These are phyloP conservation scores for Capronia coronata DNA, from an alignment of 2,329 filamentous ascomycete species.

Conservation along the genomic window DNA sequence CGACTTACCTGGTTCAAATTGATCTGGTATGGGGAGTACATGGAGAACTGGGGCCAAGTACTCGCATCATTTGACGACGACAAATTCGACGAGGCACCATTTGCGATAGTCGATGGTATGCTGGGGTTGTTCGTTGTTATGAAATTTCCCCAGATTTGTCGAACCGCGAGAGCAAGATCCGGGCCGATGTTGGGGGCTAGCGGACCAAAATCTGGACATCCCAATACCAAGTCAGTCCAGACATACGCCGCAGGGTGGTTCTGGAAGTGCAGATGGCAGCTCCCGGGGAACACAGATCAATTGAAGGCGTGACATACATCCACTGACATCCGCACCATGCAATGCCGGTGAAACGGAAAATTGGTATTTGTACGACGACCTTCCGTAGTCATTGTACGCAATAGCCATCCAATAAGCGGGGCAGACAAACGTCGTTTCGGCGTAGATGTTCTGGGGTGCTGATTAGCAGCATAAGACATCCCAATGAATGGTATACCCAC, in stretches of 20 bases:
- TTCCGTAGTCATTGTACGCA: conserved; percentile 47
- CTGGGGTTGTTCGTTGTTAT: conserved; percentile 39
- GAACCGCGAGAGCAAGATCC: conserved; percentile 38
- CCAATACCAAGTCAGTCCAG: background rate
- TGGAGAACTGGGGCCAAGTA: conserved; percentile 36
- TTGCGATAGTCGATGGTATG: conserved; percentile 33
- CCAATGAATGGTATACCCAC: conserved; percentile 2
- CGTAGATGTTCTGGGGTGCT: conserved; percentile 42
- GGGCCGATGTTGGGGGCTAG: conserved; percentile 25
- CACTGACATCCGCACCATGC: conserved; percentile 45
- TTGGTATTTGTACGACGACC: conserved; percentile 46
- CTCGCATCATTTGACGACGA: conserved; percentile 19
- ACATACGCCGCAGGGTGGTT: background rate
- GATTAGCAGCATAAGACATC: background rate
- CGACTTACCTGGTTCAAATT: conserved; percentile 38
- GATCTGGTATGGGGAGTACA: conserved; percentile 35
- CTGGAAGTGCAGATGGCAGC: background rate
- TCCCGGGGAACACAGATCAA: background rate
- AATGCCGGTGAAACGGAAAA: conserved; percentile 49
- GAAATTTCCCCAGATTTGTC: conserved; percentile 45
- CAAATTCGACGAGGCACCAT: conserved; percentile 29
- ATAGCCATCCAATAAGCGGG: conserved; percentile 50
- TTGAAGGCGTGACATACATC: conserved; percentile 7
- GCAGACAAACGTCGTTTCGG: conserved; percentile 52
- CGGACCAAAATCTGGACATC: conserved; percentile 16